phyloP scores from a whole-genome alignment of 1,284 basidiomycete genomes.

The Trametes sp. region DNA sequence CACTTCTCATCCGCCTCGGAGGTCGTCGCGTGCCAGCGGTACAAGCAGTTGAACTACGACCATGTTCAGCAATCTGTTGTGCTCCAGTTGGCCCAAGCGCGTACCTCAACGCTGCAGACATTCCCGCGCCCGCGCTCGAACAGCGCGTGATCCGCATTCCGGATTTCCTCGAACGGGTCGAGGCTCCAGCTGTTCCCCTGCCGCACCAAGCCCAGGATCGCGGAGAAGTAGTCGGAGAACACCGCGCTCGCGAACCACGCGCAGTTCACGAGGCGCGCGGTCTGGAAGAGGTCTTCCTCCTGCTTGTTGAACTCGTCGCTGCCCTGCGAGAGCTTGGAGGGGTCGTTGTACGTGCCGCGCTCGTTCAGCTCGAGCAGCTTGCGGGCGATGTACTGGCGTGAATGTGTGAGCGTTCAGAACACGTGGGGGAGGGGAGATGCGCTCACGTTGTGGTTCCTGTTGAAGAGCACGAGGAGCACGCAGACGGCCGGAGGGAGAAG shows the following conservation, averaged over 20 bases:
- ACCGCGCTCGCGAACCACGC: slow-evolving; percentile 78
- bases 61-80: neutral
- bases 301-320: slow-evolving; percentile 57
- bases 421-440: neutral
- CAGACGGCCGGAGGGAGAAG: slow-evolving; percentile 82
- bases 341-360: slow-evolving; percentile 63
- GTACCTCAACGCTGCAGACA: slow-evolving; percentile 77
- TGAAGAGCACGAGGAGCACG: slow-evolving; percentile 80
- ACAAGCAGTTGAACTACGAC: slow-evolving; percentile 79
- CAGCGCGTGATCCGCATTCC: slow-evolving; percentile 62
- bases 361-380: slow-evolving; percentile 85
- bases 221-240: slow-evolving; percentile 80
- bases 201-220: slow-evolving; percentile 76
- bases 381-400: slow-evolving; percentile 74
- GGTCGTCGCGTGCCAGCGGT: slow-evolving; percentile 84
- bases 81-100: slow-evolving; percentile 20
- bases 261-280: slow-evolving; percentile 78
- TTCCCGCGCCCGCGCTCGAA: slow-evolving; percentile 82
- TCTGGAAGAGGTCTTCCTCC: slow-evolving; percentile 86
- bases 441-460: slow-evolving; percentile 84
- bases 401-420: neutral
- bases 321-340: slow-evolving; percentile 46
- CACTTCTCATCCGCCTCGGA: slow-evolving; percentile 75
- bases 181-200: slow-evolving; percentile 76
- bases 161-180: slow-evolving; percentile 76